Conservation (phyloP, 805 yeast genomes). For the Kuraishia ogatae region DNA sequence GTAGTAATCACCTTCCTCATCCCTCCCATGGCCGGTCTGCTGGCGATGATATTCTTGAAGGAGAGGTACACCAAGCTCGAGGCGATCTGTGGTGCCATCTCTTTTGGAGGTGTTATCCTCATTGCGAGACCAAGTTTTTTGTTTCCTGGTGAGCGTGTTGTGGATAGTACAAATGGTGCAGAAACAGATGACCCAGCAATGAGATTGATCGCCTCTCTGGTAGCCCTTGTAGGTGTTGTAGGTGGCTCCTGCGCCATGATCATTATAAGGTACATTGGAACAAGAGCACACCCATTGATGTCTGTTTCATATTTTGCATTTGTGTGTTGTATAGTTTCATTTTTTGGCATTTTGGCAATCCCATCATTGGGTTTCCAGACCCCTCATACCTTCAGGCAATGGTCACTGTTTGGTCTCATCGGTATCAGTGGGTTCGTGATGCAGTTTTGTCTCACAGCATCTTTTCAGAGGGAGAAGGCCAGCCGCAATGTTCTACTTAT, state of each 20-base stretch:
- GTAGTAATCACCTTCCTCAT: conserved; percentile 70
- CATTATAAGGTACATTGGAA: conserved; percentile 66
- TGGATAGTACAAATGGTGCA: conserved; percentile 15
- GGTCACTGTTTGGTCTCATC: conserved; percentile 51
- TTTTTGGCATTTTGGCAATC: conserved; percentile 38
- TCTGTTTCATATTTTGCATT: conserved; percentile 73
- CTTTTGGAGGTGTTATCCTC: conserved; percentile 67
- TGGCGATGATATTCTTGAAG: conserved; percentile 58
- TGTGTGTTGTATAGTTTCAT: conserved; percentile 45
- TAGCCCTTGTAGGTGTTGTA: conserved; percentile 58
- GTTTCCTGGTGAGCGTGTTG: conserved; percentile 22
- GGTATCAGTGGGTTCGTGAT: conserved; percentile 77
- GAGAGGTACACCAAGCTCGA: conserved; percentile 64
- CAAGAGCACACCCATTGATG: conserved; percentile 68
- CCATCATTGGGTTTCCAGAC: conserved; percentile 53
- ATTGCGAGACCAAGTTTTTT: conserved; percentile 77
- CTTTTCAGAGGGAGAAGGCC: conserved; percentile 75
- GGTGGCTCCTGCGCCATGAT: conserved; percentile 69
- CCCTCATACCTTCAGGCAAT: conserved; percentile 57
- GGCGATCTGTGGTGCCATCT: conserved; percentile 56
- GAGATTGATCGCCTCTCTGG: conserved; percentile 51
- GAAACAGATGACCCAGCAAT: conserved; percentile 46
- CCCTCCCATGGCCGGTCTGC: conserved; percentile 68
- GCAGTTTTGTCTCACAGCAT: conserved; percentile 75
- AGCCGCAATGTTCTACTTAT: conserved; percentile 67